phyloP scores from a whole-genome alignment of 2,329 filamentous ascomycete genomes.

The Lasiodiplodia sp. region DNA sequence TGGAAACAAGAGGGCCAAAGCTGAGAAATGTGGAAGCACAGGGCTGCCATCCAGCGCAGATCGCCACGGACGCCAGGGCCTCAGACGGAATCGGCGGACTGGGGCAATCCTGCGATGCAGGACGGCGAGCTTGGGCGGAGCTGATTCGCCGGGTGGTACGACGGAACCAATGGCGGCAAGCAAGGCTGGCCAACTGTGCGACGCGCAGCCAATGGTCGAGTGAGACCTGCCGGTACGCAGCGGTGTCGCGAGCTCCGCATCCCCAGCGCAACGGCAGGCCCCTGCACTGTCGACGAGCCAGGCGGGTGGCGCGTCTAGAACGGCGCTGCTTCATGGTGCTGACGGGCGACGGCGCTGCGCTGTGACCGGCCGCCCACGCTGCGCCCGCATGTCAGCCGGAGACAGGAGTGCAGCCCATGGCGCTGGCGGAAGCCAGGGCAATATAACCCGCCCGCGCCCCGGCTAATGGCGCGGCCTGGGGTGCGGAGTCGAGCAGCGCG shows the following conservation, averaged over 20 bases:
- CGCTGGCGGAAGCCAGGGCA: background rate
- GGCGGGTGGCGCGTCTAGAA: conserved; percentile 25
- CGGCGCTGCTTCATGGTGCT: conserved; percentile 16
- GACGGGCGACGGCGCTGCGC: conserved; percentile 8
- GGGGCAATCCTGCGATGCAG: conserved; percentile 22
- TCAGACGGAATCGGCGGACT: conserved; percentile 22
- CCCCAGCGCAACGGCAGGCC: conserved; percentile 24
- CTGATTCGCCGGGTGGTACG: conserved; percentile 26
- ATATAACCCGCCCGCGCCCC: conserved; percentile 16
- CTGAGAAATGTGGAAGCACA: conserved; percentile 27
- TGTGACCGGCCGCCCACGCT: conserved; percentile 1
- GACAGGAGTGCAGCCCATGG: conserved; percentile 12
- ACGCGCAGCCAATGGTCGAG: conserved; percentile 2
- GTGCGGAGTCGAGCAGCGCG: conserved; percentile 14
- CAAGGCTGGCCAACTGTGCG: conserved; percentile 20
- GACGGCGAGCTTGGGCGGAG: background rate
- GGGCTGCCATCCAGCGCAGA: conserved; percentile 24
- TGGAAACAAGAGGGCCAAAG: conserved; percentile 26
- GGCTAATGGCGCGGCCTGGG: background rate
- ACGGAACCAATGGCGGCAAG: conserved; percentile 24
- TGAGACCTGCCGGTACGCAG: conserved; percentile 20
- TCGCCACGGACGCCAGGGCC: conserved; percentile 24
- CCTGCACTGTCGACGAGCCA: conserved; percentile 1
- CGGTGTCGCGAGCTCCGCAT: conserved; percentile 21
- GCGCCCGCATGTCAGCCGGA: conserved; percentile 27